Evolutionary conservation across 2,329 filamentous ascomycete genomes (phyloP).

Genomic region (Aureobasidium sp.): DNA sequence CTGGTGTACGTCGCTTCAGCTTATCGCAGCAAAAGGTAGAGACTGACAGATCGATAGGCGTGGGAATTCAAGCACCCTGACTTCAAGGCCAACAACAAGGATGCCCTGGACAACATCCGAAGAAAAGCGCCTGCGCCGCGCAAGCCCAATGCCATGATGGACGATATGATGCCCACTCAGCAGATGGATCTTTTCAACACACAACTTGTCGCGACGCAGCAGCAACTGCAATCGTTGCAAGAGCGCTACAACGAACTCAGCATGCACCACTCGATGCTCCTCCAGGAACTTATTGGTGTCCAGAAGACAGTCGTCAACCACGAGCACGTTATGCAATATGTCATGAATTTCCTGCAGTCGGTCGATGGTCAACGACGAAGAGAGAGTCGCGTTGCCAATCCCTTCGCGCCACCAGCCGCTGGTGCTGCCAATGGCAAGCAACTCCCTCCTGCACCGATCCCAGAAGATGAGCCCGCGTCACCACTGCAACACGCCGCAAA

Average conservation of each 20-base stretch:
- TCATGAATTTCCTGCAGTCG: slow-evolving; percentile 61
- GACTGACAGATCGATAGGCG: slow-evolving; percentile 47
- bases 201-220: slow-evolving; percentile 81
- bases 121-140: slow-evolving; percentile 88
- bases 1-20: slow-evolving; percentile 52
- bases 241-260: slow-evolving; percentile 75
- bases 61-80: slow-evolving; percentile 98
- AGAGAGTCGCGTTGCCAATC: slow-evolving; percentile 47
- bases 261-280: slow-evolving; percentile 56
- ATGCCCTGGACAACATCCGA: slow-evolving; percentile 91
- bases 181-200: slow-evolving; percentile 86
- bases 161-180: slow-evolving; percentile 71
- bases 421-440: slow-evolving; percentile 29
- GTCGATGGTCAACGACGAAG: slow-evolving; percentile 58
- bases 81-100: slow-evolving; percentile 92
- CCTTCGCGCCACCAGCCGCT: slow-evolving; percentile 29
- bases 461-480: slow-evolving; percentile 58
- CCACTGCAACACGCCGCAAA: slow-evolving; percentile 63
- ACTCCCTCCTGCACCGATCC: slow-evolving; percentile 23
- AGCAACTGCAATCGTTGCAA: slow-evolving; percentile 82
- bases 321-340: slow-evolving; percentile 63
- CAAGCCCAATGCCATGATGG: slow-evolving; percentile 59
- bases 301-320: slow-evolving; percentile 67
- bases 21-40: neutral
- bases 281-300: slow-evolving; percentile 57